Evolutionary conservation across 306 rosid species (phyloP), one percentile per base, ranked within the genome.

Genomic region (Castanea mollissima): DNA sequence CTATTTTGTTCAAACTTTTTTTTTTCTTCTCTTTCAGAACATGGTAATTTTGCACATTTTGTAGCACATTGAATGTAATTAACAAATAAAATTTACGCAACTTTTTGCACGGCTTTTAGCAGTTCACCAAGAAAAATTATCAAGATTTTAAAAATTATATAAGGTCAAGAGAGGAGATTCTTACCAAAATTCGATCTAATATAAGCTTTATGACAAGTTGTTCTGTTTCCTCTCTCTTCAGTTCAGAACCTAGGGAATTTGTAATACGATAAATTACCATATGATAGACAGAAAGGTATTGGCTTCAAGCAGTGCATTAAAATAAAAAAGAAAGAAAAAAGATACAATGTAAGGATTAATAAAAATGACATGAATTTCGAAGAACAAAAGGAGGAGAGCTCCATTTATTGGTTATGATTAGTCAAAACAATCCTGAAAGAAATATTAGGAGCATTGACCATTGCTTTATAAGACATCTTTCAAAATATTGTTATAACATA

Each of bases 191-290:
- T 29, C 90, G 91, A 49, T 82, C 91, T 84, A 94, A 78, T 78
- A 92, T 78, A 81, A 94, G 97, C 81, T 88, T 88, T 78, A 92
- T 75, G 88, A 91, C 88, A 82, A 94, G 97, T 72, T 92, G 92
- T 85, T 94, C 97, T 78, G 77, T 86, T 79, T 92, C 94, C 85
- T 94, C 98, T 81, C 83, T 89, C 85, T 92, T 91, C 74, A 94
- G 83, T 16, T 87, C 88, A 35, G 91, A 83, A 86, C 89, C 98
- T 92, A 89, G 73, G 81, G 44, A 88, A 84, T 86, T 76, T 72
- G 76, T 64, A 73, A 62, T 52, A 57, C n/a, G 25, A 68, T 81
- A 74, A 57, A 80, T 18, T 38, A 44, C 74, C 18, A 46, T 29
- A 74, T 73, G 54, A 35, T 27, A 35, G 23, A 68, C 32, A 12